phyloP scores from a whole-genome alignment of 2,329 filamentous ascomycete genomes.

The Colletotrichum orchidophilum region DNA sequence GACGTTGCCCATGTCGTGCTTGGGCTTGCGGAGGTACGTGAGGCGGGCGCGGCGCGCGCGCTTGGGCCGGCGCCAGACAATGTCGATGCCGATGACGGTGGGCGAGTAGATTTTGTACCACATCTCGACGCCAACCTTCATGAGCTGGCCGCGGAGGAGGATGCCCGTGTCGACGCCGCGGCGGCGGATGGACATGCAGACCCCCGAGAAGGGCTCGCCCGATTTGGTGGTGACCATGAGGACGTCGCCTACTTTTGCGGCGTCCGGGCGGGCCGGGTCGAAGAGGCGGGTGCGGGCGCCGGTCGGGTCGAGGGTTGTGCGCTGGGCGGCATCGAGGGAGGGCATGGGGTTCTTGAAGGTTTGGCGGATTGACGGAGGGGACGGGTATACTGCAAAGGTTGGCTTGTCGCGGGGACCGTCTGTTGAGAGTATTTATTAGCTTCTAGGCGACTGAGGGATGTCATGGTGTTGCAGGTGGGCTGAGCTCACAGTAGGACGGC shows the following conservation, averaged over 20 bases:
- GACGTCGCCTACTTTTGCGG: slow-evolving; percentile 87
- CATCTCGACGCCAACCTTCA: slow-evolving; percentile 92
- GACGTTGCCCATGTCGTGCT: slow-evolving; percentile 88
- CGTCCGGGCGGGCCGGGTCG: slow-evolving; percentile 78
- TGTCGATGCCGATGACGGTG: slow-evolving; percentile 88
- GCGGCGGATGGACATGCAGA: slow-evolving; percentile 86
- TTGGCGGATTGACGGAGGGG: slow-evolving; percentile 63
- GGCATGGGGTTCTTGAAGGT: slow-evolving; percentile 74
- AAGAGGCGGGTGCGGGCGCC: slow-evolving; percentile 86
- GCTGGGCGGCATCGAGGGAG: slow-evolving; percentile 73
- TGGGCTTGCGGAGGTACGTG: slow-evolving; percentile 89
- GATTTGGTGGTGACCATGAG: slow-evolving; percentile 84
- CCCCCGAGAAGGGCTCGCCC: slow-evolving; percentile 89
- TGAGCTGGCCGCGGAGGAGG: slow-evolving; percentile 85
- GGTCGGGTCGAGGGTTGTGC: slow-evolving; percentile 82
- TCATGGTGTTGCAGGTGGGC: background rate
- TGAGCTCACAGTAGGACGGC: slow-evolving; percentile 42
- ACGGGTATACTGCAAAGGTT: slow-evolving; percentile 47
- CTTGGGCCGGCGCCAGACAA: slow-evolving; percentile 87
- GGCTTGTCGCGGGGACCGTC: slow-evolving; percentile 24
- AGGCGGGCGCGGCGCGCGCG: slow-evolving; percentile 86
- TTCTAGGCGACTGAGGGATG: background rate
- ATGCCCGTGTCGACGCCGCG: slow-evolving; percentile 91
- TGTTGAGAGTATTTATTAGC: background rate
- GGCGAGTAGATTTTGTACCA: slow-evolving; percentile 97